Base-by-base conservation (phyloP, 2,329 filamentous ascomycete species). In the Bipolaris zeicola region DNA sequence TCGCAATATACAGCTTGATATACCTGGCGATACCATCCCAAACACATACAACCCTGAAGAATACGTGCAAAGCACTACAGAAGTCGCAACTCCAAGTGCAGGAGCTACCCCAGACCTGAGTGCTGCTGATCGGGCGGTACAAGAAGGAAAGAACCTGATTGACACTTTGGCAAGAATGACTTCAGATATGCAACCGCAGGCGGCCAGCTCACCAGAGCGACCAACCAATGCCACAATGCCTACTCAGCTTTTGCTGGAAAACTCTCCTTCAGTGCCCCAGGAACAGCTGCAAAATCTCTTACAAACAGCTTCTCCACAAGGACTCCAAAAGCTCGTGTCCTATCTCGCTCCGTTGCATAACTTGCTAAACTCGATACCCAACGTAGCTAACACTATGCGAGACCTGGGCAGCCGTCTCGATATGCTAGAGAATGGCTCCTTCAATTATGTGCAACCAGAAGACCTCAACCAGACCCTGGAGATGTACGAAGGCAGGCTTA, bases 401-500 rank as follows among this genome's bases (percentile, higher is more conserved):
- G 81, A 83, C 16, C 84, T 92, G 57, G 85, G 86, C 36, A 81
- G 84, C 50, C 86, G 90, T 1, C 73, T 94, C 11, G 87, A 90
- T 46, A 79, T 81, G 52, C 79, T 93, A 5, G 90, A 94, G 74
- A 90, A 83, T 48, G 80, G 84, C 1, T 92, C 89, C 0, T 90
- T 92, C 66, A 85, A 86, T 22, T 81, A 85, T 41, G 80, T 82
- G 16, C 82, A 83, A n/a, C 83, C 89, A 45, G 89, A 92, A 20
- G 87, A 90, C 36, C 85, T 90, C 46, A 79, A 87, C 16, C 88
- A 91, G 18, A 86, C 83, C 51, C 83, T 90, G 64, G 89, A 92
- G 33, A 77, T 85, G 45, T 73, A 85, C 42, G 90, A 92, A 62
- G 81, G 87, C 7, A 84, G 89, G 20, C 79, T 92, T 6, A 83